Evolutionary conservation across 2,329 filamentous ascomycete genomes (phyloP), one percentile per base, ranked within the genome.

Genomic region (Curvularia hawaiiensis): DNA sequence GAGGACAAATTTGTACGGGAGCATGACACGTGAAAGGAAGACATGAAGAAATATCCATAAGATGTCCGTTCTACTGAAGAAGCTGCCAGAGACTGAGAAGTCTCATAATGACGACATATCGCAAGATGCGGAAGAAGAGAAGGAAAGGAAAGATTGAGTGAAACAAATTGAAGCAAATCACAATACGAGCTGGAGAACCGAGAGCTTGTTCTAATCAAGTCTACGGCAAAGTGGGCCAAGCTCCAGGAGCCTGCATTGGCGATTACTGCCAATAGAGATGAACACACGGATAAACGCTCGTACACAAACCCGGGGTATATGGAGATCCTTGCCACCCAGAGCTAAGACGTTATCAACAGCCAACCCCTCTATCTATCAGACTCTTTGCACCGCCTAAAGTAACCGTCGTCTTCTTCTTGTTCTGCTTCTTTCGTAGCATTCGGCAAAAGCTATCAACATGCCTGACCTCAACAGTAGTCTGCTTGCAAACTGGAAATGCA

Each of bases 401-500:
- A 28, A 8, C 20, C 10, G 26, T 28, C 33, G 4, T 22, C 41
- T 18, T 41, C 10, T 26, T 26, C 46, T 48, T 14, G n/a, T 41
- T 28, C 16, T 30, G 35, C 4, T 39, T 33, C 16, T 26, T 22
- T 8, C 11, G 16, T 62, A 54, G 59, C 22, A 10, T 12, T 14
- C 10, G 2, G 2, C 8, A 38, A 65, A 56, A 60, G 11, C 22
- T 18, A 39, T 24, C 60, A 65, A 22, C 28, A 72, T 71, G 68
- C 50, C 55, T 26, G 63, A 67, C 52, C 51, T 61, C 24, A 68
- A 65, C n/a, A 67, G 58, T 2, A 62, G 69, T 14, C 70, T 79
- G 16, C 69, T 68, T 26, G 74, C 74, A 61, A 79, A 82, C 57
- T 81, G 80, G 79, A 79, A 78, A 64, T 81, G 79, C 60, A 74